Base-by-base conservation (phyloP, 306 rosid species). In the Citrullus mucosospermus region DNA sequence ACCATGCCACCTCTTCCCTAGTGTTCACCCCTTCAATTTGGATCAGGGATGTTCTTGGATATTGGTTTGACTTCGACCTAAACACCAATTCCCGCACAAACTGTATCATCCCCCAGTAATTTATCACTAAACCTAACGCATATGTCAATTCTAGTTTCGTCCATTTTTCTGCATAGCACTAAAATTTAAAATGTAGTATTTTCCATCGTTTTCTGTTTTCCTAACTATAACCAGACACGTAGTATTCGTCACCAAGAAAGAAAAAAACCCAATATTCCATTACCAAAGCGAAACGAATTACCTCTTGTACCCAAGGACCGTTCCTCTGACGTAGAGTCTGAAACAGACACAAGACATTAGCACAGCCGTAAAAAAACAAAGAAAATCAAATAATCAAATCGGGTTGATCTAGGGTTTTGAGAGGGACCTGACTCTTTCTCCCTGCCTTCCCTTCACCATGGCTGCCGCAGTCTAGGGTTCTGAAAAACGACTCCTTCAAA, bases 231-330 rank as follows among this genome's bases (percentile, higher is more conserved):
- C 71, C 12, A 30, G 12, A 14, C 7, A 36, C 1, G 39, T 17
- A 13, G 4, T 30, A n/a, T 10, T 2, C 75, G 43, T 39, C 1
- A 3, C 55, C 5, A 68, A 68, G 4, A 39, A 28, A 65, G 0
- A 2, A 30, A 53, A 1, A 2, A 41, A 43, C 4, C 4, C 6
- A 32, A 15, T 7, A 15, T 7, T 15, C 12, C 30, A 67, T 17
- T 8, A 41, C 18, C 9, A 43, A 69, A 43, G 36, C 30, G 5
- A 15, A 17, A 61, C 9, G 57, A 43, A n/a, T 78, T 85, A 92
- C 97, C 97, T 89, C 81, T 92, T 90, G 93, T 90, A 92, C 39
- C 97, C 97, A 53, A 92, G 96, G 66, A 92, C 78, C 10, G 97
- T 87, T 20, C 97, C 97, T 70, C 97, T 87, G 13, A 90, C 90